Percentiles rank a stretch among this genome's conserved stretches.
Evolutionary conservation across 1,284 basidiomycete genomes (phyloP).

Genomic region (Laetiporus sulphureus): DNA sequence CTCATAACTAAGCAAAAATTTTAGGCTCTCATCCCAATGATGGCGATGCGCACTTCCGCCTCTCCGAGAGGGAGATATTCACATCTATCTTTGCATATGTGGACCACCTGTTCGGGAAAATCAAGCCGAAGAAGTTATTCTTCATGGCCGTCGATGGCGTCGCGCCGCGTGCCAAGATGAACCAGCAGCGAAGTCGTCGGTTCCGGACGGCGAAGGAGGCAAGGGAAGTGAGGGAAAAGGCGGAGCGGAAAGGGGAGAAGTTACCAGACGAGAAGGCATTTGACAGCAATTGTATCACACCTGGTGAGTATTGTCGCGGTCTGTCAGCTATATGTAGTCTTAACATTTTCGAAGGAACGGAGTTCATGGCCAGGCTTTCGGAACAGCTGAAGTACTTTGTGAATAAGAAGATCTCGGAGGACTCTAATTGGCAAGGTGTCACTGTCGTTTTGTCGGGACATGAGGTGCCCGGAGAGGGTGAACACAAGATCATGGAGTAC

Average conservation of each 20-base stretch:
- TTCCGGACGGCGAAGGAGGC: conserved; percentile 96
- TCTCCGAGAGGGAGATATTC: conserved; percentile 96
- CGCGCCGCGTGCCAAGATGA: conserved; percentile 99
- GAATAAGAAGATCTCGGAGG: conserved; percentile 94
- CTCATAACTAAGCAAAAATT: too few relatives aligned
- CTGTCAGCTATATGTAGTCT: background rate
- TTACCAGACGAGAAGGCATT: conserved; percentile 92
- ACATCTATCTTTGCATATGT: conserved; percentile 96
- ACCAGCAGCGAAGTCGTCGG: conserved; percentile 92
- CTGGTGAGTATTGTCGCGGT: conserved; percentile 51
- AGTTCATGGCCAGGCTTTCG: conserved; percentile 91
- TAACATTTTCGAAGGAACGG: conserved; percentile 57
- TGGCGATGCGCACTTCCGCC: conserved; percentile 89
- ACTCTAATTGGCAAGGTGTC: conserved; percentile 89
- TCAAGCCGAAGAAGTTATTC: conserved; percentile 94
- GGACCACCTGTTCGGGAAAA: conserved; percentile 94
- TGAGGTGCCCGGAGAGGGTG: conserved; percentile 97
- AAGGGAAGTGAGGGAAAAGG: conserved; percentile 82
- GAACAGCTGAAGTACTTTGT: conserved; percentile 94
- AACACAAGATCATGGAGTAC: conserved; percentile 99
- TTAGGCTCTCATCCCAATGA: conserved; percentile 89
- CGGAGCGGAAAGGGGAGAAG: conserved; percentile 83
- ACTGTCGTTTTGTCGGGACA: conserved; percentile 97
- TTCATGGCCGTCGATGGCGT: conserved; percentile 99
- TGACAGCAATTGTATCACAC: conserved; percentile 99